These are phyloP conservation scores for Narthecium ossifragum DNA, from an alignment of 106 monocot genomes.

Conservation along the genomic window DNA sequence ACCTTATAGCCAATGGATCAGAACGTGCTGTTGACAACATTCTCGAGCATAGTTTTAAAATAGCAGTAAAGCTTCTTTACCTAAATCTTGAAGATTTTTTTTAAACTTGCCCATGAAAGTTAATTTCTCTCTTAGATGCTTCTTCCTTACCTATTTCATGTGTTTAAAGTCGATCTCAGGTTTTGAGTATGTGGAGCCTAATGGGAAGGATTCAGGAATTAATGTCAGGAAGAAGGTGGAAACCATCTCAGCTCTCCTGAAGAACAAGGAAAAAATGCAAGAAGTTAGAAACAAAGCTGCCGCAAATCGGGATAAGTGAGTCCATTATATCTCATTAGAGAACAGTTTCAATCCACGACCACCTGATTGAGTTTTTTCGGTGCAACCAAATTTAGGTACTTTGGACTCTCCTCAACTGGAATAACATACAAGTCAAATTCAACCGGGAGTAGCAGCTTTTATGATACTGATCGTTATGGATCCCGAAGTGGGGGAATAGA, in stretches of 20 bases:
- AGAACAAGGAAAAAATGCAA: slow-evolving; percentile 81
- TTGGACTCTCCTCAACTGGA: slow-evolving; percentile 85
- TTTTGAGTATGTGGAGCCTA: slow-evolving; percentile 86
- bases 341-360: too few species aligned
- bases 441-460: slow-evolving; percentile 27
- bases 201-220: slow-evolving; percentile 86
- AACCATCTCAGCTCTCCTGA: slow-evolving; percentile 55
- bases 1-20: background rate
- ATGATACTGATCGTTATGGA: slow-evolving; percentile 37
- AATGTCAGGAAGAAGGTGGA: slow-evolving; percentile 88
- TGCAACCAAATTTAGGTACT: slow-evolving; percentile 46
- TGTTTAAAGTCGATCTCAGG: slow-evolving; percentile 63
- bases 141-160: slow-evolving; percentile 1
- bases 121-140: background rate
- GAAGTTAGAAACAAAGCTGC: slow-evolving; percentile 80
- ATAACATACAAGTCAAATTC: slow-evolving; percentile 71
- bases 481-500: slow-evolving; percentile 36
- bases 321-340: background rate
- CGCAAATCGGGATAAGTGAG: slow-evolving; percentile 86
- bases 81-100: background rate
- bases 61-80: slow-evolving; percentile 45
- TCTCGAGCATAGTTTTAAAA: slow-evolving; percentile 57
- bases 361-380: background rate
- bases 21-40: slow-evolving; percentile 11
- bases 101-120: background rate